These are phyloP conservation scores for Barnettozyma siamensis DNA, from an alignment of 805 yeast species.

Conservation along the genomic window DNA sequence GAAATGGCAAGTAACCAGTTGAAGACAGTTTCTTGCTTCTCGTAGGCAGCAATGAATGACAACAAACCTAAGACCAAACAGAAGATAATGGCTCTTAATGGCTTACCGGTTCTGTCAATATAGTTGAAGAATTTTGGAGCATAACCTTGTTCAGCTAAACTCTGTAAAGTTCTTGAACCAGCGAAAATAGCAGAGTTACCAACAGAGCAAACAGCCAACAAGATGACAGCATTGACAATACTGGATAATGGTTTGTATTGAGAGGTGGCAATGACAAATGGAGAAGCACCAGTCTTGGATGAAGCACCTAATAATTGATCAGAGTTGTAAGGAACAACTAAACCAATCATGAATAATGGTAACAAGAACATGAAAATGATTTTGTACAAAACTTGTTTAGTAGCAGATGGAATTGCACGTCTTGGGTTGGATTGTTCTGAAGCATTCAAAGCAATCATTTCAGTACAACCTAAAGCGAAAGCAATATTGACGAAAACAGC, in stretches of 20 bases:
- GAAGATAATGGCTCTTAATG: conserved; percentile 45
- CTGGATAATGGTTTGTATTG: conserved; percentile 56
- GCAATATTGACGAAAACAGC: conserved; percentile 51
- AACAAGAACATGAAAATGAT: conserved; percentile 43
- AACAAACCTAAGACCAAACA: conserved; percentile 51
- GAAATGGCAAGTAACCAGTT: conserved; percentile 59
- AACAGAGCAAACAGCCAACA: conserved; percentile 53
- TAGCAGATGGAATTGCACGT: conserved; percentile 50
- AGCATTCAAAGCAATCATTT: conserved; percentile 51
- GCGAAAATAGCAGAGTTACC: conserved; percentile 54
- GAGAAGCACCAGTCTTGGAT: conserved; percentile 51
- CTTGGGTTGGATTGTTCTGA: conserved; percentile 43
- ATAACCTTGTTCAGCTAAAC: conserved; percentile 53
- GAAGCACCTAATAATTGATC: conserved; percentile 36
- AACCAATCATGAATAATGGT: conserved; percentile 43
- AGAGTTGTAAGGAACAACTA: conserved; percentile 47
- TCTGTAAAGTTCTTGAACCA: conserved; percentile 44
- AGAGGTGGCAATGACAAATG: conserved; percentile 59
- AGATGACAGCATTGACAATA: conserved; percentile 58
- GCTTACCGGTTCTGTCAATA: conserved; percentile 54
- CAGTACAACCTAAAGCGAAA: conserved; percentile 58
- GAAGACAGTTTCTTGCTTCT: conserved; percentile 52
- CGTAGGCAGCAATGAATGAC: conserved; percentile 58
- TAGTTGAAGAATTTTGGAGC: conserved; percentile 50
- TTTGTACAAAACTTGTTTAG: conserved; percentile 52